Evolutionary conservation across 306 rosid genomes (phyloP).

Genomic region (Vigna unguiculata): DNA sequence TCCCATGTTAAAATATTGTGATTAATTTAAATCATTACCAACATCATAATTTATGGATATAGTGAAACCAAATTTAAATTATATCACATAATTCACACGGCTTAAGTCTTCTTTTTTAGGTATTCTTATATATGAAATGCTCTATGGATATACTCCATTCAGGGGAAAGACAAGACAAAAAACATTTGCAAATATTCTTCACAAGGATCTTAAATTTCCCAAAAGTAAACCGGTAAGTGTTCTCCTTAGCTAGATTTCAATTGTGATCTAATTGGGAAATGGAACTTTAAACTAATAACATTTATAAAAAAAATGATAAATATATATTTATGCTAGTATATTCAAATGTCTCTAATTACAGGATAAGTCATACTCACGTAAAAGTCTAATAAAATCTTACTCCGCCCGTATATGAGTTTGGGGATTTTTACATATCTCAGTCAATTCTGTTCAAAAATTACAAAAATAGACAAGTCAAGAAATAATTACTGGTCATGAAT

Average conservation of each 20-base stretch:
- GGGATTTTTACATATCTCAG: no score
- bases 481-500: no score
- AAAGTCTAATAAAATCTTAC: neutral
- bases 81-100: neutral
- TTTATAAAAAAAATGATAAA: neutral
- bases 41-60: neutral
- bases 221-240: constrained; percentile 70
- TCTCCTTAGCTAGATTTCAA: neutral
- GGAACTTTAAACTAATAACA: neutral
- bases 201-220: constrained; percentile 94
- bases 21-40: constrained; percentile 16
- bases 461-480: no score
- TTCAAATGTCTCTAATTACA: neutral
- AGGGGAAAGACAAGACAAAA: constrained; percentile 93
- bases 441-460: no score
- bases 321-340: neutral
- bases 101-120: constrained; percentile 52
- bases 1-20: neutral
- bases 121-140: constrained; percentile 88
- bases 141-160: constrained; percentile 92
- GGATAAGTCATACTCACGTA: neutral
- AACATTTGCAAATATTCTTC: constrained; percentile 92
- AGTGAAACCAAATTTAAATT: neutral
- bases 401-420: neutral
- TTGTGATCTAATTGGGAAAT: neutral